Evolutionary conservation across 176 grass and related monocot species (phyloP), one percentile per base, ranked within the genome.

Genomic region (Oropetium thomaeum): DNA sequence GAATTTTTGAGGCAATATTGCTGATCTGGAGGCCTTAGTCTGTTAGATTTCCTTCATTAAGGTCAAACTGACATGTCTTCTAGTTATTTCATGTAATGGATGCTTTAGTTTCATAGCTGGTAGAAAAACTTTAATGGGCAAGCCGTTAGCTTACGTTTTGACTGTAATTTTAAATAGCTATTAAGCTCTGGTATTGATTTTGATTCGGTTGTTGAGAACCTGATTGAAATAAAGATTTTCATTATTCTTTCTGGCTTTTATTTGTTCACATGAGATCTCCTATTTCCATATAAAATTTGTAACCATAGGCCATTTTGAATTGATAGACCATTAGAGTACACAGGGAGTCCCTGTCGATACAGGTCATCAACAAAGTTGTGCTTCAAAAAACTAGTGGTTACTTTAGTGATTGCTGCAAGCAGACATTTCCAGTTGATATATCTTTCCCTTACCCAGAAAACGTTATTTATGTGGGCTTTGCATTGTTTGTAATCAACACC

Each of bases 21-120:
- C 25, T 86, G 31, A 62, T 55, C 15, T 62, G 57, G 47, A 81
- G 70, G 39, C 29, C 57, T 81, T 71, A 69, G 10, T n/a, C 58
- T 28, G 58, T 28, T 44, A 45, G 10, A 57, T 30, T 42, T 33
- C 19, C 7, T 55, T 22, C 54, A 7, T 23, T 1, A 38, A 22
- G 29, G 32, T 27, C 67, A 47, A 67, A 10, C 12, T 67, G 33
- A 40, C 16, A 30, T 57, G 32, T 10, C 62, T 78, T 78, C 45
- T 66, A 10, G 61, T 6, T 23, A 4, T 64, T 25, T 15, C 0
- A 16, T 25, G 41, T 71, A 64, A 35, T 79, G 15, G 20, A 54
- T 45, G 16, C 29, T 52, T 63, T 70, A 58, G 11, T 40, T 27
- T 71, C 33, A 44, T 76, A 62, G 5, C 28, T 70, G 58, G 19